A percentile compares a stretch with the other conserved stretches of the same genome.
Evolutionary conservation across 2,329 filamentous ascomycete species (phyloP).

Genomic region (Pyrenochaeta sp.): DNA sequence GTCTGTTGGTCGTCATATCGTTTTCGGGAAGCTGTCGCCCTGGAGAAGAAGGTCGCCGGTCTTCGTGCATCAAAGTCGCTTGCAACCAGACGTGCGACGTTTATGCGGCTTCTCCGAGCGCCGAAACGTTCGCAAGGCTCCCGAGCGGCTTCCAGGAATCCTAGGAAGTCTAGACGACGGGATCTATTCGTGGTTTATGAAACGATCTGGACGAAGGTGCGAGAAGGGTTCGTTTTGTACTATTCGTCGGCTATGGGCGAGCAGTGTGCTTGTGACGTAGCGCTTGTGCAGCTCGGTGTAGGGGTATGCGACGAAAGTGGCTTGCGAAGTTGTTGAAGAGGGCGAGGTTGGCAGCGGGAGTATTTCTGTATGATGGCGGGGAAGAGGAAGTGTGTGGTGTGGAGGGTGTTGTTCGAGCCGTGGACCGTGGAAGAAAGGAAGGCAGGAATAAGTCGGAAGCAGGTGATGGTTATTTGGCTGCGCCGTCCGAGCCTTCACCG

Average conservation of each 20-base stretch:
- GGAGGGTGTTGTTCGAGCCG: constrained; percentile 23
- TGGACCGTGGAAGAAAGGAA: constrained; percentile 12
- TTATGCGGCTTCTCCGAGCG: background rate
- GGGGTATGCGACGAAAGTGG: constrained; percentile 1
- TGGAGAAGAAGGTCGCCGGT: constrained; percentile 31
- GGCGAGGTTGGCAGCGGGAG: constrained; percentile 17
- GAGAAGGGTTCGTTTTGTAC: constrained; percentile 9
- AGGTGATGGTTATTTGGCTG: constrained; percentile 27
- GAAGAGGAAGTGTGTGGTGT: constrained; percentile 20
- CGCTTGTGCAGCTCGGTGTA: constrained; percentile 5
- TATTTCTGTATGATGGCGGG: constrained; percentile 21
- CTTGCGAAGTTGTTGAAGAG: constrained; percentile 7
- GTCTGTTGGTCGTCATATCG: constrained; percentile 70
- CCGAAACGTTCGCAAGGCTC: background rate
- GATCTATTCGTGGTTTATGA: background rate
- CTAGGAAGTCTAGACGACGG: background rate
- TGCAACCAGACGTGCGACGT: constrained; percentile 7
- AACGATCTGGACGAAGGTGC: background rate
- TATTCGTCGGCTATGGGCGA: constrained; percentile 6
- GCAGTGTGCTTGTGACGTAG: constrained; percentile 35
- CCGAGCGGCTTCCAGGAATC: background rate
- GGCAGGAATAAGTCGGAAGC: constrained; percentile 43
- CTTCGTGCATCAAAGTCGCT: constrained; percentile 37
- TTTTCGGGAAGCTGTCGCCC: constrained; percentile 21
- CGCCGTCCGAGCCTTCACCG: constrained; percentile 18